These are phyloP conservation scores for Elongisporangium undulatum DNA, from an alignment of 352 stramenopile genomes.

Conservation along the genomic window DNA sequence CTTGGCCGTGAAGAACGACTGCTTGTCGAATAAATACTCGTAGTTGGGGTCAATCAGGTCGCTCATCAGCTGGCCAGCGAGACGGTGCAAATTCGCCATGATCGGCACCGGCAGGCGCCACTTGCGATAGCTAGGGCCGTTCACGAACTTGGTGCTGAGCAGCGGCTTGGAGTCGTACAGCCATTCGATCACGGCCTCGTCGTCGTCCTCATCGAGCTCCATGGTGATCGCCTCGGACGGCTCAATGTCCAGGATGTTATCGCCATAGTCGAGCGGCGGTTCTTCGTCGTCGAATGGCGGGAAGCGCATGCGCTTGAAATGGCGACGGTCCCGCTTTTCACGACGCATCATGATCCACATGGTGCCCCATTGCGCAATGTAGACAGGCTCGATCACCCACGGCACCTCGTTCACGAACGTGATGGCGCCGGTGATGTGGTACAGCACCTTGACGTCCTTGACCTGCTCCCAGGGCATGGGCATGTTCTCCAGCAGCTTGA, in stretches of 20 bases:
- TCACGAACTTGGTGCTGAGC: slow-evolving; percentile 92
- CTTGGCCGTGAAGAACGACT: slow-evolving; percentile 99
- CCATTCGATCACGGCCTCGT: slow-evolving; percentile 95
- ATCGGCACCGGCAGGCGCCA: slow-evolving; percentile 97
- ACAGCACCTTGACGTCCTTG: slow-evolving; percentile 98
- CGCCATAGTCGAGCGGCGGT: slow-evolving; percentile 93
- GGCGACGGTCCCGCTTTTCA: slow-evolving; percentile 98
- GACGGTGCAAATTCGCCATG: slow-evolving; percentile 97
- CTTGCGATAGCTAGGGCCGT: slow-evolving; percentile 96
- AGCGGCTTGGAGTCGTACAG: slow-evolving; percentile 98
- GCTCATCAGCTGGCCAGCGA: slow-evolving; percentile 96
- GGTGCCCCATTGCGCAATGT: slow-evolving; percentile 99
- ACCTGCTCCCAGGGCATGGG: slow-evolving; percentile 99
- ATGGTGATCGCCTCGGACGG: slow-evolving; percentile 96
- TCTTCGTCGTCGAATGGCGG: slow-evolving; percentile 99
- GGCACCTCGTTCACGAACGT: slow-evolving; percentile 99
- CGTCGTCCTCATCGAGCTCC: slow-evolving; percentile 95
- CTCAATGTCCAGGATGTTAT: slow-evolving; percentile 97
- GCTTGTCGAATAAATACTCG: slow-evolving; percentile 92
- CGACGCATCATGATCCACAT: slow-evolving; percentile 99
- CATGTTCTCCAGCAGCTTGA: slow-evolving; percentile 99
- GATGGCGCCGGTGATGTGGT: slow-evolving; percentile 99
- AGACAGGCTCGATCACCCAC: slow-evolving; percentile 99
- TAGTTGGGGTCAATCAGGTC: slow-evolving; percentile 97
- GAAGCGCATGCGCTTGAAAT: slow-evolving; percentile 99